These are phyloP conservation scores for Vanrija pseudolonga DNA, from an alignment of 1,284 basidiomycete species.

Conservation along the genomic window DNA sequence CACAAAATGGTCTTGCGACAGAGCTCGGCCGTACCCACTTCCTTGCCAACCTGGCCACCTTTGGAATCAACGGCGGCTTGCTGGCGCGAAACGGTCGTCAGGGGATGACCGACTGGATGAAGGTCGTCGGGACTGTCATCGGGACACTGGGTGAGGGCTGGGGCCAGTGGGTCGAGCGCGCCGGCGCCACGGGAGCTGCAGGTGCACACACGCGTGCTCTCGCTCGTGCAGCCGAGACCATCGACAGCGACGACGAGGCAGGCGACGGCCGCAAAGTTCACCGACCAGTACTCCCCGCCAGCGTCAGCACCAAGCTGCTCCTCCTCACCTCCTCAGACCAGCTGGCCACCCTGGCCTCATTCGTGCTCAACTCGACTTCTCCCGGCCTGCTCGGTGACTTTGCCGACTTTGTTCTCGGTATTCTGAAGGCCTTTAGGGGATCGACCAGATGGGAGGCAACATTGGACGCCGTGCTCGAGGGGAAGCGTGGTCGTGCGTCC, in stretches of 20 bases:
- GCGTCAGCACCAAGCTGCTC: slow-evolving; percentile 29
- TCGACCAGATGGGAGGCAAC: slow-evolving; percentile 56
- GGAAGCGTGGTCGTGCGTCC: slow-evolving; percentile 49
- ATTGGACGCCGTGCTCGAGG: slow-evolving; percentile 47
- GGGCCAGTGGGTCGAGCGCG: slow-evolving; percentile 43
- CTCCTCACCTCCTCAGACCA: slow-evolving; percentile 35
- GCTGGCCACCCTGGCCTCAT: slow-evolving; percentile 14
- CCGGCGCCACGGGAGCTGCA: neutral
- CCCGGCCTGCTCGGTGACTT: slow-evolving; percentile 25
- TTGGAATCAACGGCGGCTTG: slow-evolving; percentile 46
- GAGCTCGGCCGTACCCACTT: slow-evolving; percentile 45
- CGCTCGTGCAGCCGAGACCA: neutral
- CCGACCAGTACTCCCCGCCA: slow-evolving; percentile 19
- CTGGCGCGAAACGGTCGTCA: slow-evolving; percentile 25
- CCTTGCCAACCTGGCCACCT: slow-evolving; percentile 47
- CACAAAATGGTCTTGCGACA: slow-evolving; percentile 19
- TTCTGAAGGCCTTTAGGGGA: slow-evolving; percentile 53
- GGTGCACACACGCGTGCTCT: neutral
- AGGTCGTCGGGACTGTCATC: slow-evolving; percentile 32
- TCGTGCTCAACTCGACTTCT: slow-evolving; percentile 2
- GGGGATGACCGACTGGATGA: slow-evolving; percentile 35
- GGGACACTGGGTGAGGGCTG: slow-evolving; percentile 35
- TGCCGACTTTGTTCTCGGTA: slow-evolving; percentile 39
- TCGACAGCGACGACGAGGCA: slow-evolving; percentile 24
- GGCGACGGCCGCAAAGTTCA: slow-evolving; percentile 3